phyloP scores from a whole-genome alignment of 805 yeast genomes.

The Candida silvicultrix region DNA sequence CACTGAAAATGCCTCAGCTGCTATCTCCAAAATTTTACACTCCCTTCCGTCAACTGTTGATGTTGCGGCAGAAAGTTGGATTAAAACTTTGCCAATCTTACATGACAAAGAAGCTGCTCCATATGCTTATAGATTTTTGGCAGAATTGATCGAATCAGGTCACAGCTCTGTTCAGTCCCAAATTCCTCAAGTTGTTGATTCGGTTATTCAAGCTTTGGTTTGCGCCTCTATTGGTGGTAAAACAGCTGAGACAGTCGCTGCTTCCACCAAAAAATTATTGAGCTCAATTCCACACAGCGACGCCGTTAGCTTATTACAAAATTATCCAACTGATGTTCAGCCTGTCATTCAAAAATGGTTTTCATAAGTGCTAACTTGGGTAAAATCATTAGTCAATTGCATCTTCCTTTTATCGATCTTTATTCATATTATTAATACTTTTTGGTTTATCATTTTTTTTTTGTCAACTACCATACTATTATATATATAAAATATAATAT shows the following conservation, averaged over 20 bases:
- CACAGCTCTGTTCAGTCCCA: slow-evolving; percentile 53
- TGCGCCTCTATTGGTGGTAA: slow-evolving; percentile 62
- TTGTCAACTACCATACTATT: background rate
- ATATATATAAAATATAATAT: background rate
- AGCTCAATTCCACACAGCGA: slow-evolving; percentile 62
- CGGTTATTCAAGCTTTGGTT: slow-evolving; percentile 69
- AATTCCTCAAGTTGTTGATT: slow-evolving; percentile 56
- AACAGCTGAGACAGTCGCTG: slow-evolving; percentile 60
- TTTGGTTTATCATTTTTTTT: background rate
- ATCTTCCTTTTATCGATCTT: background rate
- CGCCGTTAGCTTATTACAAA: slow-evolving; percentile 56
- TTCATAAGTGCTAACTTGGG: slow-evolving; percentile 17
- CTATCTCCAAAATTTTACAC: slow-evolving; percentile 80
- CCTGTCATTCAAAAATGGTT: slow-evolving; percentile 58
- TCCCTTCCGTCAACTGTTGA: slow-evolving; percentile 49
- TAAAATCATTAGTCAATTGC: background rate
- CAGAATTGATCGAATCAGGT: slow-evolving; percentile 60
- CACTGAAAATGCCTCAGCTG: slow-evolving; percentile 77
- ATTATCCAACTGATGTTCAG: slow-evolving; percentile 56
- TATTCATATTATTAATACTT: background rate
- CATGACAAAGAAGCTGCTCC: slow-evolving; percentile 89
- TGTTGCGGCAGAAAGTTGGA: slow-evolving; percentile 67
- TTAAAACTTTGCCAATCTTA: slow-evolving; percentile 71
- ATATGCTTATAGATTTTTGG: slow-evolving; percentile 68
- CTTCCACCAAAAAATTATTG: slow-evolving; percentile 57